Evolutionary conservation across 768 basidiomycete species (phyloP).

Genomic region (Auriscalpium microsporum): DNA sequence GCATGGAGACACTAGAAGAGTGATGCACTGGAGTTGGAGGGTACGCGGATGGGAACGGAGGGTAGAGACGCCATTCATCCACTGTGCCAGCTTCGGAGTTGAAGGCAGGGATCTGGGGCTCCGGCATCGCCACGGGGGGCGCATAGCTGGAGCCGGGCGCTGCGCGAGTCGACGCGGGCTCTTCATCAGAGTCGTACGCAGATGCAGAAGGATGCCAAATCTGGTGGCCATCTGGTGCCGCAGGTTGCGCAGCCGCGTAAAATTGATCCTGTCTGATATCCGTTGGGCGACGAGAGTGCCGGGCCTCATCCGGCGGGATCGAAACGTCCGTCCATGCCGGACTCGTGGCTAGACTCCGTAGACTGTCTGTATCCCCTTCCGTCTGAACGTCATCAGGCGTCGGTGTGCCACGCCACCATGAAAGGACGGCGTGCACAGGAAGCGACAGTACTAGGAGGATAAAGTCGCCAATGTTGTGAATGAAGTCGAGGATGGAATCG

Average conservation of each 20-base stretch:
- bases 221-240: conserved; percentile 26
- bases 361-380: conserved; percentile 13
- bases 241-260: not conserved
- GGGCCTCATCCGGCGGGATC: not conserved
- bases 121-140: conserved; percentile 4
- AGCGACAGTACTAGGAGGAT: conserved; percentile 38
- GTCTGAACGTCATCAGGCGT: conserved; percentile 8
- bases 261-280: not conserved
- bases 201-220: conserved; percentile 58
- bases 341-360: conserved; percentile 4
- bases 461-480: conserved; percentile 54
- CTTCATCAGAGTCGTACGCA: conserved; percentile 30
- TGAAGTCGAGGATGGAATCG: conserved; percentile 55
- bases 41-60: conserved; percentile 70
- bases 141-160: conserved; percentile 4
- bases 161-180: conserved; percentile 18
- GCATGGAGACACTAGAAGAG: conserved; percentile 13
- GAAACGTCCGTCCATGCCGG: not conserved
- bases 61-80: conserved; percentile 71
- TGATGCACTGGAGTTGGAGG: conserved; percentile 55
- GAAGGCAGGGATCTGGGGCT: conserved; percentile 2
- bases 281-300: not conserved
- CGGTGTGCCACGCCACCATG: conserved; percentile 22
- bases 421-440: conserved; percentile 29
- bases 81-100: conserved; percentile 6